phyloP scores from a whole-genome alignment of 805 yeast species.

The Yamadazyma olivae region DNA sequence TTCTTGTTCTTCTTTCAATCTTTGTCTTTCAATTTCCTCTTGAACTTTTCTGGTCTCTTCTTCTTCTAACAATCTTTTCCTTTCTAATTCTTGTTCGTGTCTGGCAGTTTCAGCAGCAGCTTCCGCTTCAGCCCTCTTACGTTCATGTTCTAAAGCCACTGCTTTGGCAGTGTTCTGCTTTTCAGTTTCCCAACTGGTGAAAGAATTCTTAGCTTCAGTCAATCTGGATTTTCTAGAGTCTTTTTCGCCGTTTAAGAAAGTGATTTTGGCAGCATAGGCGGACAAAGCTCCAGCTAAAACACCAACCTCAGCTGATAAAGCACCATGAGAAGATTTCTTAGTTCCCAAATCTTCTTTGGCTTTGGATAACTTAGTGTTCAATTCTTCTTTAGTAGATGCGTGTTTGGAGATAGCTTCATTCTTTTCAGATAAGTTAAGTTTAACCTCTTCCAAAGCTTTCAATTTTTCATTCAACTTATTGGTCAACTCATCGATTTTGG shows the following conservation, averaged over 20 bases:
- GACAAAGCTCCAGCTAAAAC: conserved; percentile 40
- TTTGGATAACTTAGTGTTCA: conserved; percentile 34
- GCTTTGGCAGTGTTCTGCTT: conserved; percentile 40
- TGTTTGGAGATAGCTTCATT: conserved; percentile 25
- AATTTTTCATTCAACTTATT: conserved; percentile 40
- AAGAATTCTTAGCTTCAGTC: conserved; percentile 39
- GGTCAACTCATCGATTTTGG: conserved; percentile 41
- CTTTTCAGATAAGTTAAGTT: conserved; percentile 28
- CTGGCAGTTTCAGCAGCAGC: conserved; percentile 36
- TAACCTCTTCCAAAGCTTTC: conserved; percentile 27
- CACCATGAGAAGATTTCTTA: conserved; percentile 34
- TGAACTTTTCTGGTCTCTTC: conserved; percentile 30
- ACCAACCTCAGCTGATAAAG: conserved; percentile 42
- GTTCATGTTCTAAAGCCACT: conserved; percentile 32
- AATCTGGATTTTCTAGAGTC: conserved; percentile 34
- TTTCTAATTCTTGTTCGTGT: conserved; percentile 26
- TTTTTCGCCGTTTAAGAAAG: conserved; percentile 35
- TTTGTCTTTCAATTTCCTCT: conserved; percentile 22
- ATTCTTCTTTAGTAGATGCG: conserved; percentile 37
- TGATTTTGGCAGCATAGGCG: conserved; percentile 44
- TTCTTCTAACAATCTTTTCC: conserved; percentile 36
- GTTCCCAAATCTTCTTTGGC: conserved; percentile 34
- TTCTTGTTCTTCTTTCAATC: conserved; percentile 18
- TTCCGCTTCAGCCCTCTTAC: conserved; percentile 38
- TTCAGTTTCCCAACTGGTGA: conserved; percentile 43